Evolutionary conservation across 2,329 filamentous ascomycete genomes (phyloP).

Genomic region (Chaetomium globosum): DNA sequence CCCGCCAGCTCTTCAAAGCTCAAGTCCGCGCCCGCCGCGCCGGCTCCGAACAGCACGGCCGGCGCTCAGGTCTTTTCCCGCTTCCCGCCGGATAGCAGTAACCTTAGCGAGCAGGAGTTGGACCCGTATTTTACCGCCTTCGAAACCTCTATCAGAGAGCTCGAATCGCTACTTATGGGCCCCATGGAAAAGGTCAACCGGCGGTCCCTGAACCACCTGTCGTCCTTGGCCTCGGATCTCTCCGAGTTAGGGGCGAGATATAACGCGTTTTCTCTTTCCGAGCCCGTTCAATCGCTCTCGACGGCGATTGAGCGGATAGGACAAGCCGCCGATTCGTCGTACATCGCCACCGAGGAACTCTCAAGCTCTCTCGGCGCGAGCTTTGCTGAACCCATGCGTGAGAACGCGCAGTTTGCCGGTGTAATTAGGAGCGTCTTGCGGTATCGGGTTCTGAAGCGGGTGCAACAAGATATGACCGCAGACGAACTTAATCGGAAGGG

Average conservation of each 20-base stretch:
- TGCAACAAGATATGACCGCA: slow-evolving; percentile 95
- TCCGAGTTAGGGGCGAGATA: slow-evolving; percentile 94
- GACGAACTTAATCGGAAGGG: slow-evolving; percentile 91
- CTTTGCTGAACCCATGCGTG: slow-evolving; percentile 96
- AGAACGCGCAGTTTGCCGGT: slow-evolving; percentile 95
- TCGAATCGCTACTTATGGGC: slow-evolving; percentile 84
- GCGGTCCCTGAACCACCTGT: slow-evolving; percentile 81
- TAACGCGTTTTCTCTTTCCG: slow-evolving; percentile 94
- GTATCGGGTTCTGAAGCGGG: slow-evolving; percentile 88
- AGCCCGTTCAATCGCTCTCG: slow-evolving; percentile 84
- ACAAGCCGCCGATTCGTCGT: slow-evolving; percentile 93
- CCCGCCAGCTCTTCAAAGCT: slow-evolving; percentile 85
- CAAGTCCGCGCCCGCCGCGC: slow-evolving; percentile 55
- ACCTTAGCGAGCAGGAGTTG: slow-evolving; percentile 80
- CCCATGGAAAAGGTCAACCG: slow-evolving; percentile 97
- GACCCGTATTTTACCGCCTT: slow-evolving; percentile 96
- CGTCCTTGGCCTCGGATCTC: slow-evolving; percentile 80
- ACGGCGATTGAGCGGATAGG: slow-evolving; percentile 92
- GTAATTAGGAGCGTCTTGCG: slow-evolving; percentile 86
- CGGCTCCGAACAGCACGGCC: slow-evolving; percentile 40
- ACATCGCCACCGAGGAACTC: slow-evolving; percentile 91
- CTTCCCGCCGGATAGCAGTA: slow-evolving; percentile 76
- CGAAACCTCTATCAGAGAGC: slow-evolving; percentile 86
- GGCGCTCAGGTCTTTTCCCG: slow-evolving; percentile 68
- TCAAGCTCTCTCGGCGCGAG: slow-evolving; percentile 84